Evolutionary conservation across 2,329 filamentous ascomycete species (phyloP).

Genomic region (Arthroderma uncinatum): DNA sequence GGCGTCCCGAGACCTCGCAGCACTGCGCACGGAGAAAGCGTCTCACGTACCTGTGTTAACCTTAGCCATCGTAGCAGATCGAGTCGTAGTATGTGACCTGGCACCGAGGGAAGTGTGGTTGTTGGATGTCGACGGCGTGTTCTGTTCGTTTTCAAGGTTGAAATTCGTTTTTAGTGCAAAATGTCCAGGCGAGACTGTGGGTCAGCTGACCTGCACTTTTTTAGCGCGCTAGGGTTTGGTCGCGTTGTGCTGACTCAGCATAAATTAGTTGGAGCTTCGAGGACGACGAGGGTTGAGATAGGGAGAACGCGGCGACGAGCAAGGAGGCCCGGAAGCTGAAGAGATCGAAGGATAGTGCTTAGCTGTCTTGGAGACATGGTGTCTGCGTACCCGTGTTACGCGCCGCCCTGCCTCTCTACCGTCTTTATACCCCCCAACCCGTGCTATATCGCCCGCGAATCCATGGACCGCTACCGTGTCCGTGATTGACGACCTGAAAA

Average conservation of each 20-base stretch:
- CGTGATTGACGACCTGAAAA: neutral
- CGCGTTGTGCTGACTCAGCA: neutral
- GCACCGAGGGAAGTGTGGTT: constrained; percentile 9
- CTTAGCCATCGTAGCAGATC: constrained; percentile 25
- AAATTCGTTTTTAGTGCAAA: constrained; percentile 7
- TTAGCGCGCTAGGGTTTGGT: constrained; percentile 11
- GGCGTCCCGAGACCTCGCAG: neutral
- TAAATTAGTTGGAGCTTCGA: too few relatives aligned
- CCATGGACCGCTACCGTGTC: neutral
- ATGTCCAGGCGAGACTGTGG: constrained; percentile 15
- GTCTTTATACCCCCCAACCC: neutral
- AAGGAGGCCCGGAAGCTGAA: neutral
- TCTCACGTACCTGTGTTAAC: constrained; percentile 22
- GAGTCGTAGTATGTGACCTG: constrained; percentile 11
- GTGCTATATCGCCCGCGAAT: neutral
- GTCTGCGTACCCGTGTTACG: neutral
- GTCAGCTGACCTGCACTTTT: constrained; percentile 13
- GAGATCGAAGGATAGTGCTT: neutral
- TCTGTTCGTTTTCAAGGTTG: constrained; percentile 5
- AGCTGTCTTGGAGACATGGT: neutral
- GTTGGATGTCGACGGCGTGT: constrained; percentile 8
- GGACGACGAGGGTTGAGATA: neutral
- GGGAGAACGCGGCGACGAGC: neutral
- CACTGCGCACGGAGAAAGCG: neutral
- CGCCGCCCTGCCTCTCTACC: neutral